phyloP scores from a whole-genome alignment of 164 flowering plant species.

The Brasenia schreberi region DNA sequence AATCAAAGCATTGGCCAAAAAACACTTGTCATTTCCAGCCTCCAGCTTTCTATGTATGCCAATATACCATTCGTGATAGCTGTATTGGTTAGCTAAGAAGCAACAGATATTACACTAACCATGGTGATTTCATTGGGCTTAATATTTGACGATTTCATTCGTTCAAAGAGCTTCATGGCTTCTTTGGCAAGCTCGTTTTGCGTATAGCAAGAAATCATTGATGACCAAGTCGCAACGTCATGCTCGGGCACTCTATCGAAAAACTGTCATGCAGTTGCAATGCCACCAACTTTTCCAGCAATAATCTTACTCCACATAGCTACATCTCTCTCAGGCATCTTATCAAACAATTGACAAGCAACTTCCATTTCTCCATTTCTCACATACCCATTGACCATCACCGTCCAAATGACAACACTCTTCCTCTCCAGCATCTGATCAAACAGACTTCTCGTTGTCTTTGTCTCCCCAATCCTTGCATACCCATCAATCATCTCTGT shows the following conservation, averaged over 20 bases:
- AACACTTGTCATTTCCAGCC: constrained; percentile 14
- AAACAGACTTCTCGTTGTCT: constrained; percentile 40
- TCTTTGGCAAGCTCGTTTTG: constrained; percentile 31
- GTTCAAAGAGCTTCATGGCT: constrained; percentile 27
- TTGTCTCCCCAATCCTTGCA: constrained; percentile 32
- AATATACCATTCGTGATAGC: constrained; percentile 12
- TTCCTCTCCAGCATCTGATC: constrained; percentile 32
- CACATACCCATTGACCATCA: too few species aligned
- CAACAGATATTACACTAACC: constrained; percentile 40
- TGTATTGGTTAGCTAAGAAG: constrained; percentile 26
- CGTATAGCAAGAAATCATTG: constrained; percentile 32
- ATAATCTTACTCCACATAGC: too few species aligned
- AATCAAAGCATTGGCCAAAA: constrained; percentile 29
- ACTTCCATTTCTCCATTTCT: too few species aligned
- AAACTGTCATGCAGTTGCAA: constrained; percentile 14
- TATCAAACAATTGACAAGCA: too few species aligned
- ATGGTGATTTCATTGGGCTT: constrained; percentile 28
- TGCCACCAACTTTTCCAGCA: too few species aligned
- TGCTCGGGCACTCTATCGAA: constrained; percentile 16
- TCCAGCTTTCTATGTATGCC: constrained; percentile 15
- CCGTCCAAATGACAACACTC: constrained; percentile 27
- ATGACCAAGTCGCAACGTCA: constrained; percentile 25
- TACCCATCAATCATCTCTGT: constrained; percentile 58
- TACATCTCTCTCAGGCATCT: too few species aligned
- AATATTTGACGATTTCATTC: constrained; percentile 18